These are phyloP conservation scores for Saturnispora quitensis DNA, from an alignment of 805 yeast species.

Conservation along the genomic window DNA sequence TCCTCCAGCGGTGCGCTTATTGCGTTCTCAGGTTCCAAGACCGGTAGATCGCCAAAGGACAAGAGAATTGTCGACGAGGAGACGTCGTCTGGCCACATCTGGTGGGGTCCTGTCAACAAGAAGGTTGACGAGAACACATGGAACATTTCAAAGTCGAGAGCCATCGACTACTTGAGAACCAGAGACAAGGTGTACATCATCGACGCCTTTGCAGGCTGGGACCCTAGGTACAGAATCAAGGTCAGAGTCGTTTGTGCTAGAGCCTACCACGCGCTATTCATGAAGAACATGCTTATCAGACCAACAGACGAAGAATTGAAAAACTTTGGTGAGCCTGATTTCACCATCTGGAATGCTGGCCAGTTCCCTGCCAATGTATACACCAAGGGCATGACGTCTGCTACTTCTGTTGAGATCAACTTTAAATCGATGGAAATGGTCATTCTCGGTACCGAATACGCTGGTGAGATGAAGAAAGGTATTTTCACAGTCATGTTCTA, in stretches of 20 bases:
- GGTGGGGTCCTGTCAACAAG: constrained; percentile 99
- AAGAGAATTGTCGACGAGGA: constrained; percentile 95
- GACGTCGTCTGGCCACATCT: constrained; percentile 70
- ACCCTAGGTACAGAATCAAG: constrained; percentile 92
- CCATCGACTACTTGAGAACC: constrained; percentile 92
- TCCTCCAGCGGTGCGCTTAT: constrained; percentile 90
- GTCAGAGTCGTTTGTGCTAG: constrained; percentile 95
- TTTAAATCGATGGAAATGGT: constrained; percentile 98
- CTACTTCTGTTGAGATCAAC: constrained; percentile 92
- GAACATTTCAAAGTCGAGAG: constrained; percentile 93
- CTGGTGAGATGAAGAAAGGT: constrained; percentile 99
- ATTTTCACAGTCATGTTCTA: constrained; percentile 98
- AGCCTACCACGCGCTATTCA: constrained; percentile 95
- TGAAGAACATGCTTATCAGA: constrained; percentile 96
- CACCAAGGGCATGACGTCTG: constrained; percentile 95
- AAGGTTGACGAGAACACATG: constrained; percentile 90
- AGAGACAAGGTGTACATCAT: constrained; percentile 89
- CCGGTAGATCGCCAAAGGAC: constrained; percentile 98
- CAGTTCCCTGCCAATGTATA: constrained; percentile 96
- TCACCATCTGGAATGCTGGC: constrained; percentile 97
- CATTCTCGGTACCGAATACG: constrained; percentile 96
- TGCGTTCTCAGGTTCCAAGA: constrained; percentile 91
- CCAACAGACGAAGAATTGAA: constrained; percentile 86
- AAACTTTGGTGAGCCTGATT: constrained; percentile 93
- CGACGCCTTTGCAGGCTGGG: constrained; percentile 99